Base-by-base conservation (phyloP, 176 grass and related monocot genomes). In the Alloteropsis semialata region DNA sequence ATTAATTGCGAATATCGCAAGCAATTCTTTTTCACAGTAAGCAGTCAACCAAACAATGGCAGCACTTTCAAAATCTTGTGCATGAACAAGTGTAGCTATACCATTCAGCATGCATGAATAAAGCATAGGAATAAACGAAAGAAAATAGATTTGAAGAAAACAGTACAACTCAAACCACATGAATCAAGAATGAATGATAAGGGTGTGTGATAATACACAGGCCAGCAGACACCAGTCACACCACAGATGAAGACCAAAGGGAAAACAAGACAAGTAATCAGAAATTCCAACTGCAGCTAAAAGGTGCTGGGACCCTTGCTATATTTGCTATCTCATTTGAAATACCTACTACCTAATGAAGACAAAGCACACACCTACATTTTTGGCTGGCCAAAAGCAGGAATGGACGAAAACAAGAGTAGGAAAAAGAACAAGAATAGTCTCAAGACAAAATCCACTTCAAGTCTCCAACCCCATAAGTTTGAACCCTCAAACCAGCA, bases 261-360 rank as follows among this genome's bases (percentile, higher is more conserved):
- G 39, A n/a, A 78, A 48, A 34, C 2, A 39, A 32, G 39, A 30
- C 10, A 64, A 34, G 10, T 17, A 24, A 64, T 59, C 43, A 79
- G 61, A 66, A 7, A 8, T 65, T 65, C 45, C 6, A 38, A 56
- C 30, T 4, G 3, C 74, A 76, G 11, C 72, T 10, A 78, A 12
- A 21, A 61, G 39, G 1, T 32, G 27, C 1, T 46, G 24, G 8
- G 28, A 66, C 18, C 2, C 41, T 11, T 30, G 4, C 18, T 53
- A 54, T 22, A 9, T n/a, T 76, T 57, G 14, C 68, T 64, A 60
- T 34, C n/a, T 17, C 37, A 61, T 41, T 50, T 44, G 81, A 62
- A 65, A 49, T 29, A 65, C 81, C 69, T 53, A 74, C 43, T 16
- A 81, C 22, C 38, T 42, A 82, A 49, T 61, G 42, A 44, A 32